Evolutionary conservation across 768 basidiomycete genomes (phyloP).

Genomic region (Lanmaoa pseudosensibilis): DNA sequence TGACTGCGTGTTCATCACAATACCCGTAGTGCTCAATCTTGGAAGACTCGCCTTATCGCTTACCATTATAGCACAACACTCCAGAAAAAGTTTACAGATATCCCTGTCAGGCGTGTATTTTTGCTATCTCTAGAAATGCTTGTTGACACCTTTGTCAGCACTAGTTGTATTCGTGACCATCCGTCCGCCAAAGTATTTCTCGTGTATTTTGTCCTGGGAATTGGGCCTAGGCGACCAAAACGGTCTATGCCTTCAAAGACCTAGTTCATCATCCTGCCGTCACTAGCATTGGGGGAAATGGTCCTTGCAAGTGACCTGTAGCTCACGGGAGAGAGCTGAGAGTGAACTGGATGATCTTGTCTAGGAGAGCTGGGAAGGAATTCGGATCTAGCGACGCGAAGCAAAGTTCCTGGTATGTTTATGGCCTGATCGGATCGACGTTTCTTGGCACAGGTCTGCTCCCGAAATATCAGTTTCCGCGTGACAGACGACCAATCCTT

Average conservation of each 20-base stretch:
- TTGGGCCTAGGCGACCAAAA: neutral
- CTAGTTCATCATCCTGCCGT: too few species aligned
- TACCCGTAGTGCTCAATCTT: neutral
- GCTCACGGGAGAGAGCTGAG: neutral
- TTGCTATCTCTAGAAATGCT: constrained; percentile 16
- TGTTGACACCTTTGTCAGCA: neutral
- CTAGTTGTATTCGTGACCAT: neutral
- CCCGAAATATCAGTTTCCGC: constrained; percentile 6
- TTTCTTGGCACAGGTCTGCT: neutral
- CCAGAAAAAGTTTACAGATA: neutral
- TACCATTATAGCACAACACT: neutral
- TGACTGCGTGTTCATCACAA: neutral
- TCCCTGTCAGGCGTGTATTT: constrained; percentile 13
- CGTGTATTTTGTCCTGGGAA: neutral
- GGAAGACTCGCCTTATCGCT: constrained; percentile 1
- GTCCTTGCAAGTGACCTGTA: neutral
- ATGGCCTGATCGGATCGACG: neutral
- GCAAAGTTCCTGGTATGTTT: neutral
- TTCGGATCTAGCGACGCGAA: neutral
- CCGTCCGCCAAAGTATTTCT: neutral
- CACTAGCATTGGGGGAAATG: too few species aligned
- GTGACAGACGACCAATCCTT: constrained; percentile 2
- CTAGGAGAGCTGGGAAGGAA: neutral
- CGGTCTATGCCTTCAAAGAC: neutral
- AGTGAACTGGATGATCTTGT: neutral